Conservation (phyloP, 495 filamentous ascomycete genomes). For the Daldinia childiae region DNA sequence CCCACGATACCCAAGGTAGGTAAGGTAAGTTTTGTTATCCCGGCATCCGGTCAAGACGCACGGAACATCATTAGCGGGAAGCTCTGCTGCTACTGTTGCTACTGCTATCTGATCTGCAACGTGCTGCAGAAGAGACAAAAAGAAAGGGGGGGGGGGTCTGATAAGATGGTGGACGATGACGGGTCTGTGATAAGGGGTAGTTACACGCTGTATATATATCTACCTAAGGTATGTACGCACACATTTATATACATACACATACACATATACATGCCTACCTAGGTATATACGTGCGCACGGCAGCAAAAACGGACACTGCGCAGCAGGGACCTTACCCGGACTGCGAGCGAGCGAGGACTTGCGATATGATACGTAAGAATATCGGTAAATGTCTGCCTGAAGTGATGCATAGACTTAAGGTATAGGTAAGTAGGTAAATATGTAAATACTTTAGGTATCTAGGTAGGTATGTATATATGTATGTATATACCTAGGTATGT, state of each 20-base stretch:
- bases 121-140: not conserved
- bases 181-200: not conserved
- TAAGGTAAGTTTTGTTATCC: conserved; percentile 9
- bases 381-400: not conserved
- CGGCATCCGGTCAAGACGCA: conserved; percentile 3
- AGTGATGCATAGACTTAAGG: no score
- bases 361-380: not conserved
- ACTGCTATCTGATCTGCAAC: conserved; percentile 2
- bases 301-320: not conserved
- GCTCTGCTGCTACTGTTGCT: not conserved
- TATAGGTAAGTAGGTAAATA: no score
- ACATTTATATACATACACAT: not conserved
- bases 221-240: not conserved
- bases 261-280: no score
- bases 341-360: not conserved
- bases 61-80: not conserved
- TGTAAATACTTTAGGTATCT: not conserved
- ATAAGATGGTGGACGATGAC: conserved; percentile 4
- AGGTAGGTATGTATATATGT: no score
- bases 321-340: not conserved
- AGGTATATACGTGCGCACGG: not conserved
- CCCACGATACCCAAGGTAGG: conserved; percentile 1
- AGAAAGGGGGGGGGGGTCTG: not conserved
- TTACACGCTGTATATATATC: not conserved
- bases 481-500: not conserved